A percentile compares a stretch with the other conserved stretches of the same genome.
Evolutionary conservation across 805 yeast species (phyloP).

Genomic region (Candida khao-thaluensis): DNA sequence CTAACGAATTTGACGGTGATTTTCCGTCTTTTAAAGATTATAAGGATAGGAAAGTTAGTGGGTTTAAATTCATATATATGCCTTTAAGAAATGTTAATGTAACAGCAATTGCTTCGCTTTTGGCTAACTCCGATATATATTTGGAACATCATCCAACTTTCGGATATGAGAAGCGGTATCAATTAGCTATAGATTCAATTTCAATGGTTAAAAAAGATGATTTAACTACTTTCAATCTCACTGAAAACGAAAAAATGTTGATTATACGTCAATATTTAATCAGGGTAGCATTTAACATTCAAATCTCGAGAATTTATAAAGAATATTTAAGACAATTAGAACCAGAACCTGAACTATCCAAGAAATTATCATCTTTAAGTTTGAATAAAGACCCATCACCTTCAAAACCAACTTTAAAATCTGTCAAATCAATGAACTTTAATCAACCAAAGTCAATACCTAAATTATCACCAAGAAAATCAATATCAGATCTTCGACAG

Average conservation of each 20-base stretch:
- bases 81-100: conserved; percentile 19
- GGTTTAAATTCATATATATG: conserved; percentile 22
- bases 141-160: conserved; percentile 49
- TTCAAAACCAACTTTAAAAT: conserved; percentile 6
- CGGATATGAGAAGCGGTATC: conserved; percentile 32
- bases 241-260: conserved; percentile 1
- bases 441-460: conserved; percentile 1
- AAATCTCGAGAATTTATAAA: conserved; percentile 61
- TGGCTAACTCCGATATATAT: conserved; percentile 53
- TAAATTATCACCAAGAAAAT: conserved; percentile 15
- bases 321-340: conserved; percentile 21
- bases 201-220: conserved; percentile 11
- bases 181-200: conserved; percentile 35
- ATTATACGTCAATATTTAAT: conserved; percentile 46
- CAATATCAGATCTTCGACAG: conserved; percentile 10
- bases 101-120: conserved; percentile 13
- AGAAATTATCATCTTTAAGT: conserved; percentile 6
- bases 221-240: neutral
- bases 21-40: conserved; percentile 24
- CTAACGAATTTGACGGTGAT: conserved; percentile 4
- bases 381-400: neutral
- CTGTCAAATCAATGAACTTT: conserved; percentile 9
- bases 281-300: conserved; percentile 58
- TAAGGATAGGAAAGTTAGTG: conserved; percentile 21
- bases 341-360: conserved; percentile 8